Conservation (phyloP, 31 red algal species). For the Porphyra umbilicalis region DNA sequence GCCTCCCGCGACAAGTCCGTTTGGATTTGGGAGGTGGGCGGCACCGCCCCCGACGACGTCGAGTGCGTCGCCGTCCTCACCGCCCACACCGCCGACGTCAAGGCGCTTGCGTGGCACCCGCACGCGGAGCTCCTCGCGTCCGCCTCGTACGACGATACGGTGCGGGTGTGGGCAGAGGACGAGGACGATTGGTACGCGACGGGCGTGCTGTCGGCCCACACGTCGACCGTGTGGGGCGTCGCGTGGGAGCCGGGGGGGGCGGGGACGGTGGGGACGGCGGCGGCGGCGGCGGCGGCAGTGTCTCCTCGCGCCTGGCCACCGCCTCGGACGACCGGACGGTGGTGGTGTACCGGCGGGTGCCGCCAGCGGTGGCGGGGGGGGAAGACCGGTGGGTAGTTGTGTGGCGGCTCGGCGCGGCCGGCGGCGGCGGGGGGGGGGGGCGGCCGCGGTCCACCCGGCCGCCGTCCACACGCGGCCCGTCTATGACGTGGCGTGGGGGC, state of each 20-base stretch:
- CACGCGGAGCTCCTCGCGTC: slow-evolving; percentile 57
- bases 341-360: slow-evolving; percentile 47
- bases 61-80: slow-evolving; percentile 82
- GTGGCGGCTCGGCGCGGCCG: slow-evolving; percentile 17
- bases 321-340: slow-evolving; percentile 60
- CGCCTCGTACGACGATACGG: slow-evolving; percentile 68
- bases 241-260: slow-evolving; percentile 42
- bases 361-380: background rate
- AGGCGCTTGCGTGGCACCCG: slow-evolving; percentile 84
- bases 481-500: slow-evolving; percentile 69
- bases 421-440: slow-evolving; percentile 7
- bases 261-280: too few relatives aligned
- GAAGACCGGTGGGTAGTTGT: background rate
- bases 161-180: slow-evolving; percentile 94
- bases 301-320: slow-evolving; percentile 18
- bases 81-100: slow-evolving; percentile 90
- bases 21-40: slow-evolving; percentile 91
- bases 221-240: slow-evolving; percentile 74
- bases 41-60: slow-evolving; percentile 34
- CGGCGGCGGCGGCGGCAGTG: too few relatives aligned
- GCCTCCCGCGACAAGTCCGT: slow-evolving; percentile 79
- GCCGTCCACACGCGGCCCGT: slow-evolving; percentile 49
- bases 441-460: slow-evolving; percentile 20
- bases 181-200: slow-evolving; percentile 87
- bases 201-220: slow-evolving; percentile 64